Base-by-base conservation (phyloP, 2,329 filamentous ascomycete genomes). In the Colletotrichum plurivorum region DNA sequence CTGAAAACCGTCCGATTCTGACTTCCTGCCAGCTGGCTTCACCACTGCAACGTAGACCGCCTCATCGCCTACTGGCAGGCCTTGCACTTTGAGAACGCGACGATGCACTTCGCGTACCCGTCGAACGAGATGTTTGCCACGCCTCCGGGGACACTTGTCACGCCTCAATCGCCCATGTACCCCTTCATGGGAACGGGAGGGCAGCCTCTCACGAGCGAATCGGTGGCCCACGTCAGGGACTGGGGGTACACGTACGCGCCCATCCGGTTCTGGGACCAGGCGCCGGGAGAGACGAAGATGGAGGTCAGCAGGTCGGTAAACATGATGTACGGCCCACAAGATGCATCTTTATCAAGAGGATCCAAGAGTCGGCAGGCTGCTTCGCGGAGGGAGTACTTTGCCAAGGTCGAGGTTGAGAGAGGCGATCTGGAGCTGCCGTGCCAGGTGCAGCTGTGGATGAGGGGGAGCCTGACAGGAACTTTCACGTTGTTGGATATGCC, bases 21-120 rank as follows among this genome's bases (percentile, higher is more conserved):
- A 70, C 46, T 43, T 22, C 7, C 41, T 10, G 27, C 27, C 64
- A 85, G 83, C 70, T 83, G 84, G 81, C 80, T 87, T 9, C 84
- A 87, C 69, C 85, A 86, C 78, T 78, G 84, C 74, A 89, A 92
- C 73, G 84, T 92, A 62, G 89, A 92, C 73, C 86, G 90, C 48
- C 81, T 92, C 45, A 91, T 90, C 78, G 84, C 88, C n/a, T 83
- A 86, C 73, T 88, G 82, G 82, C 80, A 86, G 73, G 80, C 79
- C 31, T 81, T 87, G 43, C 74, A 84, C 66, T 82, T 81, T 22
- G 69, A 73, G 53, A 72, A 78, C 68, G 71, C 74, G 61, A 75
- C 81, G 36, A 82, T 84, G 73, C 73, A 65, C 39, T 72, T 70
- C 54, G 76, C 79, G 6, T 84, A 83, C 72, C 22, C 53, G 39